Conservation (phyloP, 352 stramenopile genomes). For the Saprolegnia diclina region DNA sequence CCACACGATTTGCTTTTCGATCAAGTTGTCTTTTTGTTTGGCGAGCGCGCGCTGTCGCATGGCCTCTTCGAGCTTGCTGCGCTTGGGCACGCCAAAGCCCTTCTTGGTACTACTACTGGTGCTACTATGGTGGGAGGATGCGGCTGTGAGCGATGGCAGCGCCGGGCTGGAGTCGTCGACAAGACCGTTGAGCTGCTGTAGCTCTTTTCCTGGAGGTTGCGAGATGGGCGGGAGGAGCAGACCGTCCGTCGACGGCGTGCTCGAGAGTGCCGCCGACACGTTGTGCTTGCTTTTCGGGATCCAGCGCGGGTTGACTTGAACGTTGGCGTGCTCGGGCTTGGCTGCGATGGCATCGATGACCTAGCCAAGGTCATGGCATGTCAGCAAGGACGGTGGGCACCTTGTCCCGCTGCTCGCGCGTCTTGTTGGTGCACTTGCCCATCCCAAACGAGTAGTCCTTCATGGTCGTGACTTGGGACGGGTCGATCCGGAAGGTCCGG, state of each 20-base stretch:
- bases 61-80: slow-evolving; percentile 57
- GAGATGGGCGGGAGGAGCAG: slow-evolving; percentile 12
- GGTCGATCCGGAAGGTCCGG: slow-evolving; percentile 54
- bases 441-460: slow-evolving; percentile 68
- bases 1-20: slow-evolving; percentile 70
- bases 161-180: background rate
- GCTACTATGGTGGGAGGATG: background rate
- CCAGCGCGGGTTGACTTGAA: slow-evolving; percentile 25
- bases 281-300: slow-evolving; percentile 27
- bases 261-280: slow-evolving; percentile 30
- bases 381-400: slow-evolving; percentile 1
- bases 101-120: slow-evolving; percentile 28
- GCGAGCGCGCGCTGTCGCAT: slow-evolving; percentile 42
- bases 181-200: slow-evolving; percentile 30
- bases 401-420: slow-evolving; percentile 33
- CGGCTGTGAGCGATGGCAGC: slow-evolving; percentile 19
- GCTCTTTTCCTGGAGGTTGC: slow-evolving; percentile 30
- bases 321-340: slow-evolving; percentile 37
- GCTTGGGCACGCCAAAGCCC: slow-evolving; percentile 37
- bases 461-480: slow-evolving; percentile 66
- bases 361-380: background rate
- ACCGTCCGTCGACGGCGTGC: slow-evolving; percentile 29
- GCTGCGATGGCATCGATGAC: slow-evolving; percentile 45
- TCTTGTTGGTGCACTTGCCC: slow-evolving; percentile 45
- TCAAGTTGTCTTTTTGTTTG: slow-evolving; percentile 51